These are phyloP conservation scores for Chaetomidium leptoderma DNA, from an alignment of 495 filamentous ascomycete species.

Conservation along the genomic window DNA sequence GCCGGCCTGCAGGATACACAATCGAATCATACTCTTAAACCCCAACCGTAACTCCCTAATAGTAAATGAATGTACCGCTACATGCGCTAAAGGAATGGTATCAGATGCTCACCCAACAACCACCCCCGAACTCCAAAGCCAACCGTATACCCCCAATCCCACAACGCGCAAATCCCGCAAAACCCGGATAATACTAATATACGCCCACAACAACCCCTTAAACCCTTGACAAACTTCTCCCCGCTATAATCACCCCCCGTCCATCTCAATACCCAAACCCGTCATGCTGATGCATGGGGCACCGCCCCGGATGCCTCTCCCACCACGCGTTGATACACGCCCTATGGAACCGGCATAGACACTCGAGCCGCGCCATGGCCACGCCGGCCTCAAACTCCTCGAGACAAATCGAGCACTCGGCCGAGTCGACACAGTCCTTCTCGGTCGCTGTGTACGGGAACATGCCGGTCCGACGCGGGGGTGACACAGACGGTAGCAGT, in stretches of 20 bases:
- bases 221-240: not conserved
- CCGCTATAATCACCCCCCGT: no score
- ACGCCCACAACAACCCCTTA: not conserved
- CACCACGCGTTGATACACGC: conserved; percentile 59
- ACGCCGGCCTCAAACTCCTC: conserved; percentile 90
- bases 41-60: not conserved
- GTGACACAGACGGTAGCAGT: conserved; percentile 24
- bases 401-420: conserved; percentile 92
- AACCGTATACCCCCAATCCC: not conserved
- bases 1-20: no score
- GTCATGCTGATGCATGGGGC: conserved; percentile 55
- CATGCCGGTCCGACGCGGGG: conserved; percentile 44
- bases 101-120: conserved; percentile 1
- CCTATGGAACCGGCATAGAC: conserved; percentile 88
- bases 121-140: not conserved
- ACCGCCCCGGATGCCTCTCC: conserved; percentile 47
- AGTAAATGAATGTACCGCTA: not conserved
- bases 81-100: conserved; percentile 11
- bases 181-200: not conserved
- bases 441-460: conserved; percentile 75
- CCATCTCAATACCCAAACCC: conserved; percentile 44
- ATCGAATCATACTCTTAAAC: no score
- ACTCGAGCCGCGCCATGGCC: conserved; percentile 79
- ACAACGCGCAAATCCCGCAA: not conserved
- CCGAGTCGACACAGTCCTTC: conserved; percentile 80